phyloP scores from a whole-genome alignment of 1,139 yeast genomes.

The Kodamaea alishanica region DNA sequence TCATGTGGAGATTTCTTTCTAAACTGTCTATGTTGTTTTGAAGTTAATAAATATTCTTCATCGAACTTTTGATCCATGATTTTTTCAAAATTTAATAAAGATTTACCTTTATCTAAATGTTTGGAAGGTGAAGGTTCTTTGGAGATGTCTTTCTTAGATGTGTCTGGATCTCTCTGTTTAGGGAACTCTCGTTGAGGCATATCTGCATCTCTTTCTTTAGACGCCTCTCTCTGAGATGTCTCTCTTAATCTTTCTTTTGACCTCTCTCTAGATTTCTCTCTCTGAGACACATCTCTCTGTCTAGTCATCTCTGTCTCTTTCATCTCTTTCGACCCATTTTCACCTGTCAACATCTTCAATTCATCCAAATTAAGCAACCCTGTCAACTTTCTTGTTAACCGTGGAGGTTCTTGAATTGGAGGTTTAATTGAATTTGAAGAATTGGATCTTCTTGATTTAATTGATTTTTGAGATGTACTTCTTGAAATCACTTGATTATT shows the following conservation, averaged over 20 bases:
- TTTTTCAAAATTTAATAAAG: constrained; percentile 29
- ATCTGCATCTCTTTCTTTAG: constrained; percentile 5
- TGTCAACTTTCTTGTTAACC: constrained; percentile 23
- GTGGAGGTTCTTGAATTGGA: constrained; percentile 19
- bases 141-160: neutral
- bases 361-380: constrained; percentile 20
- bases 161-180: neutral
- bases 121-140: neutral
- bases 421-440: constrained; percentile 5
- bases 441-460: constrained; percentile 2
- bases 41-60: constrained; percentile 8
- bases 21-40: neutral
- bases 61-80: constrained; percentile 21
- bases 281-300: neutral
- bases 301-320: no score
- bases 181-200: neutral
- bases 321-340: neutral
- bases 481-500: constrained; percentile 28
- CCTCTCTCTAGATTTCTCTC: neutral
- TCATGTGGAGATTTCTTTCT: constrained; percentile 8
- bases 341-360: constrained; percentile 8
- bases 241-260: neutral
- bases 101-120: constrained; percentile 14
- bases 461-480: constrained; percentile 20
- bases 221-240: constrained; percentile 1